Percentiles rank a stretch among this genome's conserved stretches.
Evolutionary conservation across 164 flowering plant genomes (phyloP).

Genomic region (Euptelea pleiosperma): DNA sequence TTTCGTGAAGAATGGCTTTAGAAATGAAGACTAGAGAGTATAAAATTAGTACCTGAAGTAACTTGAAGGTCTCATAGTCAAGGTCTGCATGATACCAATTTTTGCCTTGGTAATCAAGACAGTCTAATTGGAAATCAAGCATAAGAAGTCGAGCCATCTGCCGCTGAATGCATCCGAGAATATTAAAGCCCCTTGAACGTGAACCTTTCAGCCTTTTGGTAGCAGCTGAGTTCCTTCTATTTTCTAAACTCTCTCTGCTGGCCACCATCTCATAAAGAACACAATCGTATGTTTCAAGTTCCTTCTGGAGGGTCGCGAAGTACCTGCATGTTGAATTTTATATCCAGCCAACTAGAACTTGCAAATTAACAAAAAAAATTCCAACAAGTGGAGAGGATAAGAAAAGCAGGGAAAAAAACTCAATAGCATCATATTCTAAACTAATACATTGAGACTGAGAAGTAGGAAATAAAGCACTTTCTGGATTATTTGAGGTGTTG

Average conservation of each 20-base stretch:
- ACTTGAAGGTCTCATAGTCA: slow-evolving; percentile 76
- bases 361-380: too few relatives aligned
- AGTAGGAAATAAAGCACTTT: too few relatives aligned
- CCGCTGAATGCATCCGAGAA: slow-evolving; percentile 74
- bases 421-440: too few relatives aligned
- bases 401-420: too few relatives aligned
- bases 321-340: slow-evolving; percentile 44
- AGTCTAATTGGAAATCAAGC: slow-evolving; percentile 84
- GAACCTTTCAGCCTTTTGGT: slow-evolving; percentile 45
- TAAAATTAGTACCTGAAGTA: slow-evolving; percentile 62
- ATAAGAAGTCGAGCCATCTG: slow-evolving; percentile 69
- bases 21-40: too few relatives aligned
- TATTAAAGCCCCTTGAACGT: slow-evolving; percentile 55
- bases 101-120: slow-evolving; percentile 69
- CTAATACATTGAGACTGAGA: too few relatives aligned
- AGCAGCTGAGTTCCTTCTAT: slow-evolving; percentile 35
- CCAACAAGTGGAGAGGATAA: too few relatives aligned
- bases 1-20: too few relatives aligned
- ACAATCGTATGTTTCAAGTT: slow-evolving; percentile 70
- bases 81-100: slow-evolving; percentile 92
- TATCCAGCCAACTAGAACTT: neutral
- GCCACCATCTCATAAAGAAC: slow-evolving; percentile 93
- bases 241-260: slow-evolving; percentile 74
- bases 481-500: too few relatives aligned
- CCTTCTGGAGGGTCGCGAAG: slow-evolving; percentile 64